A percentile compares a stretch with the other conserved stretches of the same genome.
phyloP scores from a whole-genome alignment of 2,329 filamentous ascomycete genomes.

The Byssoonygena ceratinophila region DNA sequence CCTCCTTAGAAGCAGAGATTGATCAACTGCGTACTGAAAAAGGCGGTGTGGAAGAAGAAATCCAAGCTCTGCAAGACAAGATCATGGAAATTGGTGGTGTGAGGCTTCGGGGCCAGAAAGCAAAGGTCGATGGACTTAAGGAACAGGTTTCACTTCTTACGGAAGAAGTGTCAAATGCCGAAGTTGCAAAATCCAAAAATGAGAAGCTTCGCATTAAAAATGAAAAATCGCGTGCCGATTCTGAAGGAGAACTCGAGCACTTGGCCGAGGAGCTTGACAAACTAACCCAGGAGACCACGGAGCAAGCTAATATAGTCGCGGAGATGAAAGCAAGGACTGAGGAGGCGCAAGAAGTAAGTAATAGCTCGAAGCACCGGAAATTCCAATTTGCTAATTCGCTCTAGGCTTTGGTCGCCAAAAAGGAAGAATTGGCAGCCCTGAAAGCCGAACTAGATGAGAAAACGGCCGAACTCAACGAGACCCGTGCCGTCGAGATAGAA shows the following conservation, averaged over 20 bases:
- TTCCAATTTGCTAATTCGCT: background rate
- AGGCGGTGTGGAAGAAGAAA: slow-evolving; percentile 82
- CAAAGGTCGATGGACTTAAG: slow-evolving; percentile 80
- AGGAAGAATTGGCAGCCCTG: slow-evolving; percentile 63
- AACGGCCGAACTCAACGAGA: slow-evolving; percentile 75
- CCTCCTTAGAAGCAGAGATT: slow-evolving; percentile 64
- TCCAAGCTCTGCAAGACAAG: slow-evolving; percentile 84
- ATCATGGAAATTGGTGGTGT: slow-evolving; percentile 98
- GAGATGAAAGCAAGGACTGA: slow-evolving; percentile 63
- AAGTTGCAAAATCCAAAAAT: slow-evolving; percentile 81
- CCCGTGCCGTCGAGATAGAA: slow-evolving; percentile 82
- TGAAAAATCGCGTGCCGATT: slow-evolving; percentile 68
- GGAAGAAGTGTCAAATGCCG: slow-evolving; percentile 74
- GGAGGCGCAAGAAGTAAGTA: slow-evolving; percentile 58
- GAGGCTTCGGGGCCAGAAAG: slow-evolving; percentile 77
- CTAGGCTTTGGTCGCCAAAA: slow-evolving; percentile 62
- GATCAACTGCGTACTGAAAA: slow-evolving; percentile 72
- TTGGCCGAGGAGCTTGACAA: slow-evolving; percentile 63
- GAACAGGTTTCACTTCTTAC: slow-evolving; percentile 70
- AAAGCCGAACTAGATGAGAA: slow-evolving; percentile 84
- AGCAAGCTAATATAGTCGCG: slow-evolving; percentile 64
- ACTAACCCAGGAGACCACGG: slow-evolving; percentile 66
- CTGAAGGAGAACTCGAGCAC: slow-evolving; percentile 65
- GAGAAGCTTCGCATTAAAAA: slow-evolving; percentile 86
- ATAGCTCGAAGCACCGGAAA: background rate